Evolutionary conservation across 306 rosid species (phyloP).

Genomic region (Pterocarpus macrocarpus): DNA sequence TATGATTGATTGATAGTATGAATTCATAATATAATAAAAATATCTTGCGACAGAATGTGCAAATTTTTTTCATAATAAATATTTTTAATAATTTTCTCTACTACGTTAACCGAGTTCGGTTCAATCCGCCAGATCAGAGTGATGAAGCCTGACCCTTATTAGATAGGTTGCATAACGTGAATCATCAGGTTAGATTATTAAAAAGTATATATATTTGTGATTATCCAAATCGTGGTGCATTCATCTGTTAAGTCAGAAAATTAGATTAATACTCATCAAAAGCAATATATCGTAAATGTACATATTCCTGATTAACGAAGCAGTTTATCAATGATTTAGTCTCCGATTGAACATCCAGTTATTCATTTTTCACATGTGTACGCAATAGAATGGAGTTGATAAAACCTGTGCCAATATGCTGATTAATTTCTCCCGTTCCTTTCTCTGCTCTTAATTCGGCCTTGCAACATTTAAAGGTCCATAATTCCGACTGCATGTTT

Average conservation of each 20-base stretch:
- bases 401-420: too few species aligned
- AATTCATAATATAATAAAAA: neutral
- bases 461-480: too few species aligned
- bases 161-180: neutral
- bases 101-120: neutral
- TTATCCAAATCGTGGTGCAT: conserved; percentile 30
- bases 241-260: neutral
- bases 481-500: too few species aligned
- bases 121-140: conserved; percentile 36
- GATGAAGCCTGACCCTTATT: conserved; percentile 16
- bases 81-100: neutral
- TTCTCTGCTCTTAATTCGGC: too few species aligned
- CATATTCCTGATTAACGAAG: too few species aligned
- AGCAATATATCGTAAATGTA: neutral
- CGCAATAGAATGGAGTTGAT: too few species aligned
- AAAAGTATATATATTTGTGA: neutral
- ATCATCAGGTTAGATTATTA: neutral
- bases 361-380: too few species aligned
- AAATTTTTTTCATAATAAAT: neutral
- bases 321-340: too few species aligned
- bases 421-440: too few species aligned
- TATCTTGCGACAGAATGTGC: neutral
- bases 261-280: neutral
- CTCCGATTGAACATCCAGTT: too few species aligned
- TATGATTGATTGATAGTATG: too few species aligned